Evolutionary conservation across 257 asterid species (phyloP).

Genomic region (Prunella vulgaris): DNA sequence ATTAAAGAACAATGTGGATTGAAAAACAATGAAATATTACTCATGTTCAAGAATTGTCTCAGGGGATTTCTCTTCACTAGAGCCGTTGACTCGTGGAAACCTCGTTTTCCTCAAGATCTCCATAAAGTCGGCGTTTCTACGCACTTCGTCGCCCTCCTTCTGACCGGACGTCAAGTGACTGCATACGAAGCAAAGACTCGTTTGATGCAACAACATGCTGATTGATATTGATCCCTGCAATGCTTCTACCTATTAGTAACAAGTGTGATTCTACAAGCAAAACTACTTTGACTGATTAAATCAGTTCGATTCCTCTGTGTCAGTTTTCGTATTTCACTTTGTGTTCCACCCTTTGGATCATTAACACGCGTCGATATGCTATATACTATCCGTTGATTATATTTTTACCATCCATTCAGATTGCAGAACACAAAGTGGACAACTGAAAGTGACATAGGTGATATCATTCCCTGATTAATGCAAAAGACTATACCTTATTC

Average conservation of each 20-base stretch:
- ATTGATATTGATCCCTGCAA: slow-evolving; percentile 95
- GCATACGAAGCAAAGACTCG: slow-evolving; percentile 97
- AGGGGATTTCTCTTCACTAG: slow-evolving; percentile 78
- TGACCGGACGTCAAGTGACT: slow-evolving; percentile 96
- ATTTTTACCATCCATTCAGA: no score
- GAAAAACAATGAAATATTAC: slow-evolving; percentile 38
- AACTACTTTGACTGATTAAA: neutral
- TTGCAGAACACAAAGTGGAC: neutral
- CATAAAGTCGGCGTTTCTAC: slow-evolving; percentile 88
- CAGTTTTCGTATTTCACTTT: neutral
- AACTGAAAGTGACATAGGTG: neutral
- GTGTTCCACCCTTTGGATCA: neutral
- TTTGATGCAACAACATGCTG: slow-evolving; percentile 94
- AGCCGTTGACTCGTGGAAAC: slow-evolving; percentile 73
- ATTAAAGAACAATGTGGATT: neutral
- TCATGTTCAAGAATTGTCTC: slow-evolving; percentile 86
- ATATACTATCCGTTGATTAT: no score
- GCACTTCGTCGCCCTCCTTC: slow-evolving; percentile 95
- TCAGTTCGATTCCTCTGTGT: neutral
- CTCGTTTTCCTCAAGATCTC: slow-evolving; percentile 90
- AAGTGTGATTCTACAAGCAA: neutral
- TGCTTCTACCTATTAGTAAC: neutral
- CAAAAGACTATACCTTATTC: slow-evolving; percentile 59
- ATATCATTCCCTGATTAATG: neutral
- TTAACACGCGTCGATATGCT: neutral